Conservation (phyloP, 2,329 filamentous ascomycete genomes). For the Nothomitra cinnamomea region DNA sequence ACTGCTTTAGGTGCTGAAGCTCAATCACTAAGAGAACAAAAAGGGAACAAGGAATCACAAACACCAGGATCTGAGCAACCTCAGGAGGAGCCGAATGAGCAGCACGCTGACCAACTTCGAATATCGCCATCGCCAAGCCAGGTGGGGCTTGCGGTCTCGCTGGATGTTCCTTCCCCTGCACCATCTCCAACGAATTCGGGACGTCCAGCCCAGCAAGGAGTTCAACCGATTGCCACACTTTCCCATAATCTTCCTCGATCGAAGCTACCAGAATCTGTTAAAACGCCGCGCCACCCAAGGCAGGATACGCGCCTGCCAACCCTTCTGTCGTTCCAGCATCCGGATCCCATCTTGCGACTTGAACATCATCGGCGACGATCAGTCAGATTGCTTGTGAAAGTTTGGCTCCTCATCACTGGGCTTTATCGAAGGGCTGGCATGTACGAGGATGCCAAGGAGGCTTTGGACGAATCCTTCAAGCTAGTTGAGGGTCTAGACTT, state of each 20-base stretch:
- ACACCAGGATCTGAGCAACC: not conserved
- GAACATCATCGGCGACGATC: slow-evolving; percentile 33
- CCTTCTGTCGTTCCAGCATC: slow-evolving; percentile 9
- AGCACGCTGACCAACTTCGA: not conserved
- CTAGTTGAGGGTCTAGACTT: slow-evolving; percentile 53
- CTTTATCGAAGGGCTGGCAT: slow-evolving; percentile 73
- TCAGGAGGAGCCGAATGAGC: not conserved
- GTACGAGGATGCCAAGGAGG: slow-evolving; percentile 62
- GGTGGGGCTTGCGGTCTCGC: slow-evolving; percentile 12
- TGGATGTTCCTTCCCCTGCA: slow-evolving; percentile 7
- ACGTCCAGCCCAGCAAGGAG: slow-evolving; percentile 20
- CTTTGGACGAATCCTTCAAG: slow-evolving; percentile 65
- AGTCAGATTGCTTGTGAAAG: slow-evolving; percentile 41
- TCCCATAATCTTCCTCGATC: slow-evolving; percentile 18
- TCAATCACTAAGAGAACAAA: not conserved
- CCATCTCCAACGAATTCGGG: slow-evolving; percentile 10
- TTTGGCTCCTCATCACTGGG: slow-evolving; percentile 81
- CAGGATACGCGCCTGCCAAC: slow-evolving; percentile 28
- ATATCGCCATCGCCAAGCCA: slow-evolving; percentile 6
- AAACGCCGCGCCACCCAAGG: slow-evolving; percentile 21
- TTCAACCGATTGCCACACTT: slow-evolving; percentile 19
- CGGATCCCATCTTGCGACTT: slow-evolving; percentile 13
- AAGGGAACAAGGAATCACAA: not conserved
- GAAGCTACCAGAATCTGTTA: slow-evolving; percentile 13
- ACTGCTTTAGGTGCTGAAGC: not conserved